Conservation (phyloP, 306 rosid species). For the Acacia crassicarpa region DNA sequence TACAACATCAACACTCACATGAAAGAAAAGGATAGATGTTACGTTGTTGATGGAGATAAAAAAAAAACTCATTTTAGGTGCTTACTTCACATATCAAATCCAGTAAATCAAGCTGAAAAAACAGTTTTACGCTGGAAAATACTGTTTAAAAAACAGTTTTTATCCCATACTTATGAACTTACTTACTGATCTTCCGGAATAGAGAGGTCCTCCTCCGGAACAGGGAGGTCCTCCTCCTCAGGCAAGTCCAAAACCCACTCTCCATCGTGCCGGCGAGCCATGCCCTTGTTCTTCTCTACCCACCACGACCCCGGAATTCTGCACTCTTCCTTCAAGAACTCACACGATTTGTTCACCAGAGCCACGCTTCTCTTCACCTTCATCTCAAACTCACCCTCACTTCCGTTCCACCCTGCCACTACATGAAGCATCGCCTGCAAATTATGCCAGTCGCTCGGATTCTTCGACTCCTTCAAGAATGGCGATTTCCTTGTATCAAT, state of each 20-base stretch:
- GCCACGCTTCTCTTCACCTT: conserved; percentile 70
- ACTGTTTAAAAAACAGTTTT: too few relatives aligned
- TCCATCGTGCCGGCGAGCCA: conserved; percentile 53
- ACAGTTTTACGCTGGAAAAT: too few relatives aligned
- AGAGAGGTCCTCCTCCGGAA: conserved; percentile 19
- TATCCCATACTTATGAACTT: too few relatives aligned
- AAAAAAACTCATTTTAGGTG: too few relatives aligned
- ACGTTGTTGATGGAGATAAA: too few relatives aligned
- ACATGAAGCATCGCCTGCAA: conserved; percentile 68
- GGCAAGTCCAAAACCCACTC: conserved; percentile 58
- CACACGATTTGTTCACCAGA: conserved; percentile 62
- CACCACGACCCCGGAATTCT: conserved; percentile 59
- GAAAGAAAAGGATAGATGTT: too few relatives aligned
- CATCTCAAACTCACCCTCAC: conserved; percentile 43
- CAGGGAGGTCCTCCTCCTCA: conserved; percentile 57
- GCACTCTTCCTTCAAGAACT: conserved; percentile 42
- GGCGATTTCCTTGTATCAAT: conserved; percentile 57
- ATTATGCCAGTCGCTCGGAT: conserved; percentile 68
- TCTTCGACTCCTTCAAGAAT: conserved; percentile 57
- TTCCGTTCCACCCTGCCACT: conserved; percentile 82
- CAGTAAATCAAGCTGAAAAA: too few relatives aligned
- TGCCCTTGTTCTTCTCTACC: conserved; percentile 72
- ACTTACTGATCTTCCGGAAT: too few relatives aligned
- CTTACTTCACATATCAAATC: too few relatives aligned
- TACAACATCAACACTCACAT: neutral